Conservation (phyloP, 306 rosid genomes). For the Vigna hirtella region DNA sequence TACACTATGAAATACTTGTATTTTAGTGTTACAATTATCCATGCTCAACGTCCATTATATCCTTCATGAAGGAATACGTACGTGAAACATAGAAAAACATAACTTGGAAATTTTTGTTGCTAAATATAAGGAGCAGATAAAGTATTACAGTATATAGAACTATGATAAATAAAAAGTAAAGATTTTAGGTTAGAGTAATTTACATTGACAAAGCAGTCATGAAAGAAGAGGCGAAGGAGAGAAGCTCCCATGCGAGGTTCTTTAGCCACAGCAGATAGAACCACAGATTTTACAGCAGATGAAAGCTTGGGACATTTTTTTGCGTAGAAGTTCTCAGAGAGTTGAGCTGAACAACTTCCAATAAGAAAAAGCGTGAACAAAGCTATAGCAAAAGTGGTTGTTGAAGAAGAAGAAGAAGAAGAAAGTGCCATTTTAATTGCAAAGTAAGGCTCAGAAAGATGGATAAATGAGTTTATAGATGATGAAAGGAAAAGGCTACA, state of each 20-base stretch:
- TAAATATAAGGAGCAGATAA: neutral
- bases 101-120: neutral
- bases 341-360: slow-evolving; percentile 57
- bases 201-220: slow-evolving; percentile 91
- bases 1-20: neutral
- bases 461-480: neutral
- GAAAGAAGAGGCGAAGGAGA: slow-evolving; percentile 79
- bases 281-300: slow-evolving; percentile 46
- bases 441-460: slow-evolving; percentile 5
- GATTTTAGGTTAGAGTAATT: neutral
- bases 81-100: neutral
- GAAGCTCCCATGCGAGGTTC: slow-evolving; percentile 79
- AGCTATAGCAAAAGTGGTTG: neutral
- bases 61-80: neutral
- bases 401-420: slow-evolving; percentile 11
- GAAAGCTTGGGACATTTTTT: slow-evolving; percentile 66
- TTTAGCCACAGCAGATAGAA: slow-evolving; percentile 59
- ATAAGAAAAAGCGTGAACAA: slow-evolving; percentile 48
- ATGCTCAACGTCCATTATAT: neutral
- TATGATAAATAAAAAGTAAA: neutral
- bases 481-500: neutral
- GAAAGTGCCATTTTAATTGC: slow-evolving; percentile 47
- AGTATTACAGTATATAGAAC: neutral
- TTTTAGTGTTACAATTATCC: neutral
- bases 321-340: slow-evolving; percentile 58